Evolutionary conservation across 305 asterid species (phyloP).

Genomic region (Ajuga reptans): DNA sequence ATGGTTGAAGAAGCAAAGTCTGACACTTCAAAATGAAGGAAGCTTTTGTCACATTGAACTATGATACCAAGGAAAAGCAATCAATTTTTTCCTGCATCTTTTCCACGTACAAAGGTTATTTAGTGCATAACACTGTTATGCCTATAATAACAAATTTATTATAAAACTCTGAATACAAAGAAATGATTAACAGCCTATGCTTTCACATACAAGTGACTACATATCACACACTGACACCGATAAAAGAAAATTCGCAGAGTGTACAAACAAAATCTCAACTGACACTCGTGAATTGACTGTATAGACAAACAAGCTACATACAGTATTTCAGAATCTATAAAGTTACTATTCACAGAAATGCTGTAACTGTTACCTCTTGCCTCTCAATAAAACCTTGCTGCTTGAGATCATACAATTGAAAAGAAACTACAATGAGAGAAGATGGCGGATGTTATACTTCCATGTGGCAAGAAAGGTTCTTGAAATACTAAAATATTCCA

Average conservation of each 20-base stretch:
- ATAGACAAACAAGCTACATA: background rate
- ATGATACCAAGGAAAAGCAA: background rate
- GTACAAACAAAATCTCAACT: background rate
- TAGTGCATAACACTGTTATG: background rate
- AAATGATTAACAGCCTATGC: background rate
- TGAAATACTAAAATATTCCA: slow-evolving; percentile 10
- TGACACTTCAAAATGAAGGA: background rate
- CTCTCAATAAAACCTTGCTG: slow-evolving; percentile 98
- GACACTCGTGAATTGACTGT: background rate
- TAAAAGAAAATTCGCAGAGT: background rate
- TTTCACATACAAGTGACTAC: background rate
- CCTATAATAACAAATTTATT: background rate
- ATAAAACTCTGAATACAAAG: background rate
- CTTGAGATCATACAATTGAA: slow-evolving; percentile 96
- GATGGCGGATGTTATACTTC: background rate
- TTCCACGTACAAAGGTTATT: background rate
- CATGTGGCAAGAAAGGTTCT: background rate
- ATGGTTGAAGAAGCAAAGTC: background rate
- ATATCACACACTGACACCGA: background rate
- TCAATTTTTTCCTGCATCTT: background rate
- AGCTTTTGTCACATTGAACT: background rate
- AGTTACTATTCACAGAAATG: background rate
- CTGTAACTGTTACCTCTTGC: slow-evolving; percentile 64
- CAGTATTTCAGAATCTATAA: slow-evolving; percentile 1
- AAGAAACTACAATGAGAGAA: slow-evolving; percentile 63